Base-by-base conservation (phyloP, 805 yeast species). In the Candida morakotiae region DNA sequence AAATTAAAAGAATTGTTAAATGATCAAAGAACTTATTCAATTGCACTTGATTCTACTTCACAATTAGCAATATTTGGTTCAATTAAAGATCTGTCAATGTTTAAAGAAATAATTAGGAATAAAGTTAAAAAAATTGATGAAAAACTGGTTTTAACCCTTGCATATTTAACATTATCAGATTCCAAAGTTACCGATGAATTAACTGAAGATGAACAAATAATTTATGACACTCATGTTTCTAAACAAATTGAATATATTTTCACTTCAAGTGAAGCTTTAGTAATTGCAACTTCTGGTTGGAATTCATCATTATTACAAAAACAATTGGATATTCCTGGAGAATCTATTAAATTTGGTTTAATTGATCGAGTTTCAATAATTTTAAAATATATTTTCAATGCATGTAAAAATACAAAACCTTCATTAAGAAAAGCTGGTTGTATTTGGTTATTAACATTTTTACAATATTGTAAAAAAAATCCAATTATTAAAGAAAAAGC, bases 231-330 rank as follows among this genome's bases (percentile, higher is more conserved):
- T 0, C 80, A 83, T 52, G 55, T 53, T 4, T 73, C 87, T 0
- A 87, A 83, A 44, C 87, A 84, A 42, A 66, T 78, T n/a, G 97
- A 91, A 42, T 75, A 68, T 35, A 60, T 83, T 15, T 87, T 91
- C 46, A 71, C 87, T 0, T 72, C 81, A 32, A 97, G 98, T 37
- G 98, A 91, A 53, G 88, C 95, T 0, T 59, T 89, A 14, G 69
- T 85, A 18, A 67, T 86, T 10, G 50, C 83, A 4, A 81, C 86
- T 0, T 71, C 79, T 14, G 95, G 96, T 0, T 83, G 95, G 93
- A 56, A 69, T 2, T 81, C 95, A 1, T 67, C 63, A 20, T 67
- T 71, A 10, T 57, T 87, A 45, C 52, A 55, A 19, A 69, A 73
- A 31, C 62, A 71, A 10, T 49, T 79, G 31, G 94, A 84, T 50